These are phyloP conservation scores for Syzygium syzygioides DNA, from an alignment of 441 rosid species.

Conservation along the genomic window DNA sequence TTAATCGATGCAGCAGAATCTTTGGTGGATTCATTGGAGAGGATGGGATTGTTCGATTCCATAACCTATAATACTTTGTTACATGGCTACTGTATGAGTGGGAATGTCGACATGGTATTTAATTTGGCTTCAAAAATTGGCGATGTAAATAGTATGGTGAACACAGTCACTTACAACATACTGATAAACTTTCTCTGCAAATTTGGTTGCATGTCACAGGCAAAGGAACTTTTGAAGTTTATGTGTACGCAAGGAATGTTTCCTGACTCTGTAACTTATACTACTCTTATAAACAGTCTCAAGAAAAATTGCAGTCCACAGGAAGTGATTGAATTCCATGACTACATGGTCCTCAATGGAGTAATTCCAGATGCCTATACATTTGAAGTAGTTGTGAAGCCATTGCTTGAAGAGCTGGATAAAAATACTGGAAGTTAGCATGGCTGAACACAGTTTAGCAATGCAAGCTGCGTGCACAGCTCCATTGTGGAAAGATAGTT, in stretches of 20 bases:
- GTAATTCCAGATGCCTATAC: slow-evolving; percentile 40
- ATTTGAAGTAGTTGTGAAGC: slow-evolving; percentile 25
- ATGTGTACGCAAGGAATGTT: slow-evolving; percentile 29
- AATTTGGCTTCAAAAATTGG: slow-evolving; percentile 22
- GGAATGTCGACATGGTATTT: slow-evolving; percentile 26
- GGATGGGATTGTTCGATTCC: slow-evolving; percentile 21
- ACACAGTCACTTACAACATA: slow-evolving; percentile 36
- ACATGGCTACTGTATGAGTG: slow-evolving; percentile 23
- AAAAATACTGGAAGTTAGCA: background rate
- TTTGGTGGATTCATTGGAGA: slow-evolving; percentile 11
- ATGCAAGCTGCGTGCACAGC: background rate
- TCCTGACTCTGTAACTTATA: slow-evolving; percentile 41
- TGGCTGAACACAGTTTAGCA: background rate
- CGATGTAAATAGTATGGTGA: slow-evolving; percentile 10
- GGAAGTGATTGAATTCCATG: slow-evolving; percentile 56
- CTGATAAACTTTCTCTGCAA: slow-evolving; percentile 43
- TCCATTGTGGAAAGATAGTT: background rate
- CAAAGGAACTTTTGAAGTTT: slow-evolving; percentile 27
- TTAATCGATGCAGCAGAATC: slow-evolving; percentile 10
- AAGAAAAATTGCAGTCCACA: slow-evolving; percentile 28
- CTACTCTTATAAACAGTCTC: slow-evolving; percentile 33
- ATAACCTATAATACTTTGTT: slow-evolving; percentile 41
- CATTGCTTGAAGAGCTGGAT: slow-evolving; percentile 24
- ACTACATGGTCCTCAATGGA: slow-evolving; percentile 58
- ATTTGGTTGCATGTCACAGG: slow-evolving; percentile 38